These are phyloP conservation scores for Hypsizygus ulmarius DNA, from an alignment of 1,284 basidiomycete species.

Conservation along the genomic window DNA sequence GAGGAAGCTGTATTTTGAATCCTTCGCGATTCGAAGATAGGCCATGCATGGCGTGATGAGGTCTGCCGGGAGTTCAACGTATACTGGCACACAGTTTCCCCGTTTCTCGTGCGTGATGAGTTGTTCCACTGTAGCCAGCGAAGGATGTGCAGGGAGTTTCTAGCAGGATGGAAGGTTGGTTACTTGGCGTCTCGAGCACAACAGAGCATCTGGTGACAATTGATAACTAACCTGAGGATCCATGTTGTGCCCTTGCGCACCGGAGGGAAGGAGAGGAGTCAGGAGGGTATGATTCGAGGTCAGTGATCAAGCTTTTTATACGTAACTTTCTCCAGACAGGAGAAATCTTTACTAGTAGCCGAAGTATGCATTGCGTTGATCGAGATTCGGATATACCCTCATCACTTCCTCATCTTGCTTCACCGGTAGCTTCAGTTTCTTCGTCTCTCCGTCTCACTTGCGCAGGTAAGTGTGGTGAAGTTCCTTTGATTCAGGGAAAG, in stretches of 20 bases:
- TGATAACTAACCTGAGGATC: conserved; percentile 52
- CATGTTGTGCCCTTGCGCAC: conserved; percentile 36
- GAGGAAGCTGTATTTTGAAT: conserved; percentile 90
- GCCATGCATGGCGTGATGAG: conserved; percentile 97
- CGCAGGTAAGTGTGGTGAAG: too few relatives aligned
- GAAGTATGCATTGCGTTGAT: too few relatives aligned
- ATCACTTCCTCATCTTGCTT: too few relatives aligned
- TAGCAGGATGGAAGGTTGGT: conserved; percentile 26
- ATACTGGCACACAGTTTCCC: conserved; percentile 93
- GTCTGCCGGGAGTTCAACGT: conserved; percentile 91
- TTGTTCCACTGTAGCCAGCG: conserved; percentile 68
- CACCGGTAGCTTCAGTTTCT: too few relatives aligned
- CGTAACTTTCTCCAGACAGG: too few relatives aligned
- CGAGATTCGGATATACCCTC: too few relatives aligned
- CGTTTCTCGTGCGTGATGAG: conserved; percentile 73
- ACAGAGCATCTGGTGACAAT: neutral
- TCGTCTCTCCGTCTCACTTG: too few relatives aligned
- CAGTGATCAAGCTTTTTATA: too few relatives aligned
- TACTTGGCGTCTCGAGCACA: conserved; percentile 4
- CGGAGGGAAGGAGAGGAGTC: neutral
- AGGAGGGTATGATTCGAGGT: too few relatives aligned
- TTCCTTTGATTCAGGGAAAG: too few relatives aligned
- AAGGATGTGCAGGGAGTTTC: conserved; percentile 65
- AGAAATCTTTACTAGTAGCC: too few relatives aligned
- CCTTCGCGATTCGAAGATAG: conserved; percentile 90